Base-by-base conservation (phyloP, 352 stramenopile genomes). In the Phytophthora kernoviae region DNA sequence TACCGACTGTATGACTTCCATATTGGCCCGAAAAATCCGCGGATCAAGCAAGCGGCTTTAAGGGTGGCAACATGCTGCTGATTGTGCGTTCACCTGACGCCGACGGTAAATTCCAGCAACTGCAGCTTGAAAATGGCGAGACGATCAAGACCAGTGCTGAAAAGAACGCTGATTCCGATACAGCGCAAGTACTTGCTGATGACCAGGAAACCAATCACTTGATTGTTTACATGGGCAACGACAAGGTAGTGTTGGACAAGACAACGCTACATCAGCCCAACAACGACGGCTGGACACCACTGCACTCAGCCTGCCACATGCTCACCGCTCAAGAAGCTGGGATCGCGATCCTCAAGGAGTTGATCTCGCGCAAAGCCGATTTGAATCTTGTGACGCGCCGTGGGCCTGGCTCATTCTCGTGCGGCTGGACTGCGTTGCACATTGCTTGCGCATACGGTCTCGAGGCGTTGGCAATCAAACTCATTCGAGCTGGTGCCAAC, bases 1-100 rank as follows among this genome's bases (percentile, higher is more conserved):
- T 94, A 91, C 61, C 79, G 84, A 5, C 58, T 91, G 48, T 91
- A 90, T 44, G 85, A 94, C 58, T 94, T 94, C 52, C 81, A 91
- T 48, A 58, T 92, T n/a, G 85, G 82, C 2, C 79, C 81, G 1
- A 87, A 87, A 58, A 73, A 79, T 27, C 65, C 72, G 40, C 58
- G 48, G 58, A 73, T 17, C 46, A 73, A 54, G 62, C 54, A 10
- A 57, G 56, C n/a, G 51, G 44, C 44, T 89, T 90, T 45, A 73
- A 90, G 34, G 58, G 68, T 15, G 80, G 83, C 32, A 79, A 84
- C 46, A 86, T 90, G 77, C 52, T 90, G 41, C 49, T 90, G 27
- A 65, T 90, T 15, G 83, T 92, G 41, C 77, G 76, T 30, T 79
- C 72, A 0, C 77, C 80, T 0, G 77, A 87, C 46, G 53, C 52